A percentile compares a stretch with the other conserved stretches of the same genome.
phyloP scores from a whole-genome alignment of 306 rosid species.

The Potentilla sterilis region DNA sequence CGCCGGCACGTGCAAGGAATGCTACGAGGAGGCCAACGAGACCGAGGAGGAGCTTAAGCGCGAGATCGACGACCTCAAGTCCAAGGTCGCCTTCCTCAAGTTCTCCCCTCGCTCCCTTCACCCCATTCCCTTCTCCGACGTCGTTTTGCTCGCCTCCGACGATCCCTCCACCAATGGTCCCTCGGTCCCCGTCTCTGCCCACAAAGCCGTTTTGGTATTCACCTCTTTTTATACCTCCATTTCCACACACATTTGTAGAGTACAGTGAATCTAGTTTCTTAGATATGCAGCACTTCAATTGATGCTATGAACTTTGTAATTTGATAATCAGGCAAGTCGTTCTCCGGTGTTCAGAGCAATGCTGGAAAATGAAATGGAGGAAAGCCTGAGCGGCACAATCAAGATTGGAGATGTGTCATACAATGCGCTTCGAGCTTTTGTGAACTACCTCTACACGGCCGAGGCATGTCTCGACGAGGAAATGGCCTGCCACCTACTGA shows the following conservation, averaged over 20 bases:
- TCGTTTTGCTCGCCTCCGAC: constrained; percentile 48
- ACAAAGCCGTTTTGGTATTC: constrained; percentile 66
- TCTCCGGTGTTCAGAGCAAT: constrained; percentile 86
- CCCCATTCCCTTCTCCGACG: constrained; percentile 43
- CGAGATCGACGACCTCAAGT: constrained; percentile 69
- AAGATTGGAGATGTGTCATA: constrained; percentile 67
- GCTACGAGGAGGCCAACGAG: constrained; percentile 82
- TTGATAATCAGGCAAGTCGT: constrained; percentile 50
- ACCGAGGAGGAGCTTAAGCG: constrained; percentile 68
- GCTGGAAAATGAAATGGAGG: constrained; percentile 85
- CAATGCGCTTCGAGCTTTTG: constrained; percentile 69
- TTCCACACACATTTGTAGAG: background rate
- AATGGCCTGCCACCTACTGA: constrained; percentile 64
- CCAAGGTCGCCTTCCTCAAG: constrained; percentile 65
- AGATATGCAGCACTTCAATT: background rate
- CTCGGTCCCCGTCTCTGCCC: constrained; percentile 58
- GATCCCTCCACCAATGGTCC: constrained; percentile 19
- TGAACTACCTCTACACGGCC: constrained; percentile 70
- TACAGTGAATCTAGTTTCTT: too few species aligned
- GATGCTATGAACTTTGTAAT: background rate
- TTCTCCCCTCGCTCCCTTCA: constrained; percentile 18
- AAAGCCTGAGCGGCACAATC: constrained; percentile 77
- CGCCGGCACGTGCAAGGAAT: constrained; percentile 77
- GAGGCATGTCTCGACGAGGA: constrained; percentile 70
- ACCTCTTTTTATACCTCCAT: background rate